Evolutionary conservation across 345 rosid species (phyloP), one percentile per base, ranked within the genome.

Genomic region (Toxicodendron radicans): DNA sequence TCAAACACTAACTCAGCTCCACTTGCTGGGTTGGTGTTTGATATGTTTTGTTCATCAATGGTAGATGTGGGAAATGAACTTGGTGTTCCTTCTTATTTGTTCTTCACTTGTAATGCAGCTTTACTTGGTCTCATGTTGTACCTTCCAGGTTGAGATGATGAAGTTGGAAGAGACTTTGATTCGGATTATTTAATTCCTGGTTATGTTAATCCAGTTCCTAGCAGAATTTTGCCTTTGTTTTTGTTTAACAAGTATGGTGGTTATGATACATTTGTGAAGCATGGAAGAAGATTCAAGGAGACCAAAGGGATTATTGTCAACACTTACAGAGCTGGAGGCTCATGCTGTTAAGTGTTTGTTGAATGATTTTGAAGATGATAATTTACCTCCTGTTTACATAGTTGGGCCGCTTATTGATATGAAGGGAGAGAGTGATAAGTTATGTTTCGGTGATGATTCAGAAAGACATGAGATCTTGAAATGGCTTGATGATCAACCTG

Each of bases 401-500:
- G 41, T 68, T 27, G 72, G 60, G 27, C 45, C 60, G 9, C 16
- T 68, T 66, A 9, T 76, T 43, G 32, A 76, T 52, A 23, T 69
- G 3, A 51, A 16, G 18, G 54, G n/a, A 2, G 18, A 12, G 43
- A 21, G 5, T 38, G 58, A 4, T 52, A 14, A 16, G 27, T 41
- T 23, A n/a, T 52, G 7, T 45, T 18, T 43, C 0, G 57, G 73
- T 10, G 2, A 75, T 10, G 2, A 56, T 72, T 54, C 41, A 3
- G 3, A 38, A 10, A 41, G 38, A 20, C 56, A 64, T 0, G 45
- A 58, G 8, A 16, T 80, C 70, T 38, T 62, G 60, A 32, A 48
- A 14, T 83, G 86, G 86, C 78, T 83, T 1, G 79, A 83, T 24
- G 61, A 64, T 45, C 83, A 80, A 62, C 79, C 86, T 2, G 52